Evolutionary conservation across 345 rosid species (phyloP).

Genomic region (Geranium brycei): DNA sequence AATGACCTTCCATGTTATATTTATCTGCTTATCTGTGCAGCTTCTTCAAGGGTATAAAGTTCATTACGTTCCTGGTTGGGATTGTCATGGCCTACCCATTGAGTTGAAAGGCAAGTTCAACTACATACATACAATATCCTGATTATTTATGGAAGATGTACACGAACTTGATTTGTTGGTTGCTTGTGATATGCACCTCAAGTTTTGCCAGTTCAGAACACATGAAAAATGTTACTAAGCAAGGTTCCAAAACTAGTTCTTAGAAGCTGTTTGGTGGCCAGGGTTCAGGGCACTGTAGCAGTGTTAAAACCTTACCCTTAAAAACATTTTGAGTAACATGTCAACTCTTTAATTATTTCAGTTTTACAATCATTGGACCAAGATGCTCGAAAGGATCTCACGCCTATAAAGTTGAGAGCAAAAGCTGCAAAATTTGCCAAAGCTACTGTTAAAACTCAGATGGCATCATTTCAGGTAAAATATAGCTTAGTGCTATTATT

Average conservation of each 20-base stretch:
- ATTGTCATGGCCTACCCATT: slow-evolving; percentile 97
- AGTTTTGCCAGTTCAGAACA: not conserved
- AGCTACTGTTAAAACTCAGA: slow-evolving; percentile 87
- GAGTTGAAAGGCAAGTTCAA: slow-evolving; percentile 77
- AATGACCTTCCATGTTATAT: slow-evolving; percentile 10
- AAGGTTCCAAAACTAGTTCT: too few relatives aligned
- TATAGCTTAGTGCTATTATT: not conserved
- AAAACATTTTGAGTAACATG: not conserved
- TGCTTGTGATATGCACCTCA: not conserved
- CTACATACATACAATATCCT: not conserved
- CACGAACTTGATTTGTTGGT: not conserved
- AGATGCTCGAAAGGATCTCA: slow-evolving; percentile 72
- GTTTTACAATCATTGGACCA: slow-evolving; percentile 89
- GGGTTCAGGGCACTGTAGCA: too few relatives aligned
- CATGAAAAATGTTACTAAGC: not conserved
- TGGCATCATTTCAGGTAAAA: slow-evolving; percentile 83
- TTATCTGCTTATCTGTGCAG: slow-evolving; percentile 26
- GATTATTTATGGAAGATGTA: not conserved
- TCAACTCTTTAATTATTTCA: slow-evolving; percentile 11
- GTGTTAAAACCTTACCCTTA: too few relatives aligned
- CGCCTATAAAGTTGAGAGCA: slow-evolving; percentile 71
- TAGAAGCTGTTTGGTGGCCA: too few relatives aligned
- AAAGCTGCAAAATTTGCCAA: slow-evolving; percentile 89
- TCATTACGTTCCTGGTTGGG: slow-evolving; percentile 87
- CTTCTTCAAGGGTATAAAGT: slow-evolving; percentile 84